A percentile compares a stretch with the other conserved stretches of the same genome.
phyloP scores from a whole-genome alignment of 805 yeast genomes.

The Wickerhamomyces silvicola region DNA sequence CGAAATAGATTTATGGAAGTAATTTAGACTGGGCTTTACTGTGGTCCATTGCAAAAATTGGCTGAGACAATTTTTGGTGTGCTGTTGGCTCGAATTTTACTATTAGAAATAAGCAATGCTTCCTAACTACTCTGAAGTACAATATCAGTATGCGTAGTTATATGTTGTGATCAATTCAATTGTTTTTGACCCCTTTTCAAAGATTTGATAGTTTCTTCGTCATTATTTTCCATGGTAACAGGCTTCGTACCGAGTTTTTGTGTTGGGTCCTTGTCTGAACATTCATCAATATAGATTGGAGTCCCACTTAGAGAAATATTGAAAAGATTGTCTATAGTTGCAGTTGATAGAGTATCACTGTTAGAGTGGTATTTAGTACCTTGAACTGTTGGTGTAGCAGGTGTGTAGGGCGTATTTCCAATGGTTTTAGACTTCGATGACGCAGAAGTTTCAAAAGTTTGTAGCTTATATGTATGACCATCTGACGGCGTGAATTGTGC shows the following conservation, averaged over 20 bases:
- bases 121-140: no score
- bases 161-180: conserved; percentile 1
- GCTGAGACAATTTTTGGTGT: no score
- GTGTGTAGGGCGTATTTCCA: conserved; percentile 22
- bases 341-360: conserved; percentile 9
- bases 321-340: conserved; percentile 21
- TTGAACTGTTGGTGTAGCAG: conserved; percentile 15
- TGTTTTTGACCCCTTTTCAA: conserved; percentile 12
- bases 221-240: conserved; percentile 5
- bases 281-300: conserved; percentile 16
- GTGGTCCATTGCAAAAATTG: no score
- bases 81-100: no score
- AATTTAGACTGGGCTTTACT: no score
- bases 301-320: conserved; percentile 17
- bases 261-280: conserved; percentile 5
- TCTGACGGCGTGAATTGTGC: conserved; percentile 54
- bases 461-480: conserved; percentile 43
- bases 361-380: conserved; percentile 1
- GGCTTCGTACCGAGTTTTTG: conserved; percentile 6
- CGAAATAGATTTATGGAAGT: no score
- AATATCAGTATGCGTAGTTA: no score
- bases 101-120: no score
- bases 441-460: conserved; percentile 7
- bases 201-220: conserved; percentile 10
- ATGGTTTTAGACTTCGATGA: conserved; percentile 17